Evolutionary conservation across 1,284 basidiomycete genomes (phyloP), one percentile per base, ranked within the genome.

Genomic region (Agaricales sp.): DNA sequence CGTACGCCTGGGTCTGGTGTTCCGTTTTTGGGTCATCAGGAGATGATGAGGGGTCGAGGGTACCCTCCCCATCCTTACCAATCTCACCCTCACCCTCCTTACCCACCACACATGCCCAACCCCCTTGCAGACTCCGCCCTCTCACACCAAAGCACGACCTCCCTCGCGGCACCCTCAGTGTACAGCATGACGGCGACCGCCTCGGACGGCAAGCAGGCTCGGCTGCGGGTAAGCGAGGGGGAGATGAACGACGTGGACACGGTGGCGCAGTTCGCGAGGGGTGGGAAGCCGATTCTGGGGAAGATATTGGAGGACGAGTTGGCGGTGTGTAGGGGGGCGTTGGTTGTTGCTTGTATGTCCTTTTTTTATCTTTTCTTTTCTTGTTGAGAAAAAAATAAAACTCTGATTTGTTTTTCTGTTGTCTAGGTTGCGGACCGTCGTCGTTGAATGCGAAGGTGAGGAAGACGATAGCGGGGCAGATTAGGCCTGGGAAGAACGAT

Each of bases 221-320:
- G 62, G 63, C 71, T 87, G 16, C 74, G 78, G 59, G 66, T 90
- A 50, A 79, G 83, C 54, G 73, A 75, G 38, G 67, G 71, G 45
- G 90, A 93, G 61, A 71, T 81, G 55, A 66, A 69, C 11, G 88
- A 91, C 53, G 71, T 90, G 54, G 70, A 70, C 19, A 59, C 78
- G 14, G 68, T 92, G 37, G 73, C 83, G 6, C 88, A 91, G 63
- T 70, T 78, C 50, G 83, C 83, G 8, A 70, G 79, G 41, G 75
- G 78, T 1, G 90, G 90, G 0, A 80, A 82, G 57, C 89, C 90
- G n/a, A 81, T 77, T 55, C 61, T 90, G 45, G 75, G 80, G 46
- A 66, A 71, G 45, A 77, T 90, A 43, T 61, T 91, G 14, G 70
- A 71, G 12, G 81, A 86, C 49, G 88, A 90, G 61, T 74, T 85